Base-by-base conservation (phyloP, 805 yeast species). In the Isabelozyma pseudorhagii region DNA sequence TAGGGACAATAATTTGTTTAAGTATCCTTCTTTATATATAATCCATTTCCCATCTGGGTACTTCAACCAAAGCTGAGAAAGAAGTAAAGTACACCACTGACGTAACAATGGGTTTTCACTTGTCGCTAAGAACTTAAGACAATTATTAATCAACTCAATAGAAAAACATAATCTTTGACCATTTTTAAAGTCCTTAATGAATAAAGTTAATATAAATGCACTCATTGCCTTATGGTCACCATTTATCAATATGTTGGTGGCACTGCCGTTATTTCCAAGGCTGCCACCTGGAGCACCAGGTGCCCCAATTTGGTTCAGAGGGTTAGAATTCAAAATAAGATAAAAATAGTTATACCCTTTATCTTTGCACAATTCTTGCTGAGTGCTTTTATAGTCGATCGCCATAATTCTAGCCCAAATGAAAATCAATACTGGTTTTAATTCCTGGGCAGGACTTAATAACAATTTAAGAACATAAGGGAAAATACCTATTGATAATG, bases 381-480 rank as follows among this genome's bases (percentile, higher is more conserved):
- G 99, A 3, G 97, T 89, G 60, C 87, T 86, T 55, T 82, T 80
- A 64, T 87, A 86, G 67, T 93, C 98, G 21, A 94, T 96, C 3
- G 97, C 92, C 94, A 94, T 90, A 18, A 94, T 90, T 56, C 98
- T 78, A 0, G 98, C 97, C 99, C 99, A 94, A 48, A 94, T 94
- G 60, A 93, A 94, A 1, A 94, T 94, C 50, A 94, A 70, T 3
- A 93, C 96, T 0, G 98, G 98, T 60, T 91, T 91, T 51, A 94
- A 74, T 61, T 94, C 98, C 27, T 89, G 96, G 0, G 98, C 97
- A 0, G 98, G 98, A 51, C 96, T 85, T 63, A 93, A 98, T 34
- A 94, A 71, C 18, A 94, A 76, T 59, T 92, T 90, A 48, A 93
- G 73, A 31, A 94, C 96, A 62, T 94, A 94, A 0, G 98, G 98